Conservation (phyloP, 176 grass and related monocot species). For the Rhipidocladum racemiflorum region DNA sequence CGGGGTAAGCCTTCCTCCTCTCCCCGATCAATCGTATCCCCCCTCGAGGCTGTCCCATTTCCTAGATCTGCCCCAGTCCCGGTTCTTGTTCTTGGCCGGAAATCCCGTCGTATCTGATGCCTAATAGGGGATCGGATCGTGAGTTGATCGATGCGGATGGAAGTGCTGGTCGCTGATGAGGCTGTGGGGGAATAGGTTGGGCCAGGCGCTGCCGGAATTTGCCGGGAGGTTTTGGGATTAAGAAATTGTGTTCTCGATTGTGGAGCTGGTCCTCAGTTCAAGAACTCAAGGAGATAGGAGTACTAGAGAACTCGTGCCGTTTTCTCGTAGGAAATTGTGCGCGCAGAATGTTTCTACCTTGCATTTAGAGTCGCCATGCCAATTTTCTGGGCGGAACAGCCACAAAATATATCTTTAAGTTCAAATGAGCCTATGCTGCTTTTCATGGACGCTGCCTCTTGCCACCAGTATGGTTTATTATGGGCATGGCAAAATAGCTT, state of each 20-base stretch:
- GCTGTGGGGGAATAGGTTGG: neutral
- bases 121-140: neutral
- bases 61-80: neutral
- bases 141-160: neutral
- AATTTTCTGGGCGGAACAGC: neutral
- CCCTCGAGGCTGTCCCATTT: neutral
- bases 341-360: neutral
- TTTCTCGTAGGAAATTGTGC: neutral
- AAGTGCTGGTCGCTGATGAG: neutral
- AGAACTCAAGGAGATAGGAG: neutral
- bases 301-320: neutral
- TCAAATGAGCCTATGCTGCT: neutral
- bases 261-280: neutral
- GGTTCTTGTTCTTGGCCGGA: neutral
- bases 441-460: neutral
- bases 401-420: neutral
- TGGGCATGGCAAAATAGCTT: neutral
- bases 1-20: slow-evolving; percentile 41
- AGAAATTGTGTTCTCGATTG: neutral
- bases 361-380: neutral
- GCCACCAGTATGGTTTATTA: neutral
- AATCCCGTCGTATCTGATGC: neutral
- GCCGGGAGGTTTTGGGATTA: neutral
- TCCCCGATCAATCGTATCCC: neutral
- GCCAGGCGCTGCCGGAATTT: neutral